Base-by-base conservation (phyloP, 495 filamentous ascomycete species). In the Bathelium albidoporum region DNA sequence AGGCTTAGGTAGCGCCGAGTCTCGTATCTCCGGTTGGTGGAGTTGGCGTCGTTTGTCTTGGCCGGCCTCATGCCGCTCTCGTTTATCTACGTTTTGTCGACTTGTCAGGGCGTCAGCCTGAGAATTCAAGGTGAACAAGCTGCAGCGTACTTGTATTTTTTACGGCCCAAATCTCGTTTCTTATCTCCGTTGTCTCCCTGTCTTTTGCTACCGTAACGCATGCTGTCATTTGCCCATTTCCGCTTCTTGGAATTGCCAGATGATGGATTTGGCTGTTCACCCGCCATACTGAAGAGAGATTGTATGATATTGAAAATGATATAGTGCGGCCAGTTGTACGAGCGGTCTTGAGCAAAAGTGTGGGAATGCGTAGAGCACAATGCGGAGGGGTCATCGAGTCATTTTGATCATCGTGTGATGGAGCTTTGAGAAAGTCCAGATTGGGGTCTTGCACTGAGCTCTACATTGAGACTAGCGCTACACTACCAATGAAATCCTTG, bases 151-250 rank as follows among this genome's bases (percentile, higher is more conserved):
- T 78, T 82, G 75, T 81, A 87, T 70, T 85, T 85, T 34, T 74
- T 73, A 64, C 87, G 77, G 67, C 87, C 87, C 80, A 87, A 75
- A 80, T 89, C 81, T 72, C 79, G 77, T 70, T 80, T 85, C 80
- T 81, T 83, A 81, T 81, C 59, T 66, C 64, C 59, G 52, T 65
- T 72, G 64, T 67, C 71, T 64, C 74, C 72, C 60, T 75, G 64
- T 16, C 29, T 55, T 55, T 16, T 26, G 24, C 49, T 55, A 7
- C 49, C 49, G 20, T 55, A 11, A 24, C 49, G 49, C 9, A 55
- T 20, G 7, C 22, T 29, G 20, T 55, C 49, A 29, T 55, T 55
- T 5, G 9, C 12, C 55, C 62, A 65, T 62, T 69, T 71, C 52
- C 68, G 70, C 62, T 71, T 72, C 18, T 58, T 36, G 59, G 49